Conservation (phyloP, 352 stramenopile genomes). For the Globisporangium acanthophoron region DNA sequence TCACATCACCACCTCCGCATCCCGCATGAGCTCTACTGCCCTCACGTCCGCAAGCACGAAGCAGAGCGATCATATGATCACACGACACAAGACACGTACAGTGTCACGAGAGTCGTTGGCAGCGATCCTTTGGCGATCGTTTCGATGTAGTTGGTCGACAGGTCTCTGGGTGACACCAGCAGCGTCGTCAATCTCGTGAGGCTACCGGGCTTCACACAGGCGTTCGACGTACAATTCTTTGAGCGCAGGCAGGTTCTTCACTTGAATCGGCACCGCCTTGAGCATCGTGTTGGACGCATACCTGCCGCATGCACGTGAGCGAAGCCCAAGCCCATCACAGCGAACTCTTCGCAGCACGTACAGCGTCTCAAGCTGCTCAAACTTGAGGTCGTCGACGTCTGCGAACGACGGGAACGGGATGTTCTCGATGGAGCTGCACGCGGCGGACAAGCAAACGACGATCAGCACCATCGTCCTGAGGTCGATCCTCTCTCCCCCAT, state of each 20-base stretch:
- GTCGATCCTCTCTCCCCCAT: too few species aligned
- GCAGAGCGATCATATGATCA: too few species aligned
- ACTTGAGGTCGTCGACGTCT: neutral
- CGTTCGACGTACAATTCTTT: neutral
- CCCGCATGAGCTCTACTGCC: too few species aligned
- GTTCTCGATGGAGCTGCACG: slow-evolving; percentile 4
- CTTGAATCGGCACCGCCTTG: neutral
- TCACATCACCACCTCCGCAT: too few species aligned
- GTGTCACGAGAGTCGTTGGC: neutral
- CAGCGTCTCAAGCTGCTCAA: neutral
- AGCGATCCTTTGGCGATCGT: neutral
- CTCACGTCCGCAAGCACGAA: too few species aligned
- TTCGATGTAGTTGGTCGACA: slow-evolving; percentile 3
- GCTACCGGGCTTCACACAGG: neutral
- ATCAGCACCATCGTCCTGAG: too few species aligned
- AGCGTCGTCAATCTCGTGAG: neutral
- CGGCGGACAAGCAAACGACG: too few species aligned
- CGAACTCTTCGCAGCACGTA: neutral
- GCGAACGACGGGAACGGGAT: slow-evolving; percentile 1
- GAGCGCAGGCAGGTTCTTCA: slow-evolving; percentile 1
- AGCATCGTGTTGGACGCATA: slow-evolving; percentile 5
- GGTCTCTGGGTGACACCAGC: neutral
- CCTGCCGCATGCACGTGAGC: neutral
- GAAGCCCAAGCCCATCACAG: too few species aligned
- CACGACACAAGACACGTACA: neutral